Conservation (phyloP, 2,329 filamentous ascomycete genomes). For the Aquanectria penicillioides region DNA sequence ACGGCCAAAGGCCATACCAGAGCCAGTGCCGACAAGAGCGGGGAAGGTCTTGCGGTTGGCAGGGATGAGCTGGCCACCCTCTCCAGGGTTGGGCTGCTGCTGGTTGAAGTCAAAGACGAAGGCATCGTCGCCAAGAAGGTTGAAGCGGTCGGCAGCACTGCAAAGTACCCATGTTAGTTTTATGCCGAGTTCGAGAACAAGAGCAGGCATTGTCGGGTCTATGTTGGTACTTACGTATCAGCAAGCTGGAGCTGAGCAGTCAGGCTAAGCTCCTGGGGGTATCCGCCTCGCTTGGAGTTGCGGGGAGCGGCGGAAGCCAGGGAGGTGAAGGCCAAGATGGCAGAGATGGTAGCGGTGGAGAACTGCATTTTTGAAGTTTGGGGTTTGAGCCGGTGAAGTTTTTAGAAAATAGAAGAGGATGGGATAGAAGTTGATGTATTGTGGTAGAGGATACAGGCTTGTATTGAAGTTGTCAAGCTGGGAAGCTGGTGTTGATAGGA, state of each 20-base stretch:
- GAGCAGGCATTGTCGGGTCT: neutral
- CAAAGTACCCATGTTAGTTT: neutral
- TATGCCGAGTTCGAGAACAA: neutral
- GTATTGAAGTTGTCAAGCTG: neutral
- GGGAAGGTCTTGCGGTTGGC: constrained; percentile 68
- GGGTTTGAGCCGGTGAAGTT: too few relatives aligned
- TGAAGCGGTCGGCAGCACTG: constrained; percentile 56
- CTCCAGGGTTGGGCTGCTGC: constrained; percentile 33
- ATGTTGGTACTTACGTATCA: constrained; percentile 47
- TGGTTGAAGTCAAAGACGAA: constrained; percentile 62
- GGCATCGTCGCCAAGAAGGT: constrained; percentile 55
- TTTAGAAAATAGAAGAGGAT: neutral
- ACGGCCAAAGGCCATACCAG: constrained; percentile 62
- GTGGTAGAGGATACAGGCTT: neutral
- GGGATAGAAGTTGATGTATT: neutral
- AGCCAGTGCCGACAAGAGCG: constrained; percentile 61
- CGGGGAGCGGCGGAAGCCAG: constrained; percentile 41
- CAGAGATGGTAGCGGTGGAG: constrained; percentile 44
- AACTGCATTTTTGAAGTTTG: constrained; percentile 44
- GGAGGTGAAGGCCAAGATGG: constrained; percentile 53
- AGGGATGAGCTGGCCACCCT: constrained; percentile 59
- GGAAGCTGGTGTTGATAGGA: neutral
- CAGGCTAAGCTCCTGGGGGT: constrained; percentile 41
- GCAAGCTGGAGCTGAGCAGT: constrained; percentile 52
- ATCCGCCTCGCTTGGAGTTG: constrained; percentile 23